These are phyloP conservation scores for Echria macrotheca DNA, from an alignment of 495 filamentous ascomycete genomes.

Conservation along the genomic window DNA sequence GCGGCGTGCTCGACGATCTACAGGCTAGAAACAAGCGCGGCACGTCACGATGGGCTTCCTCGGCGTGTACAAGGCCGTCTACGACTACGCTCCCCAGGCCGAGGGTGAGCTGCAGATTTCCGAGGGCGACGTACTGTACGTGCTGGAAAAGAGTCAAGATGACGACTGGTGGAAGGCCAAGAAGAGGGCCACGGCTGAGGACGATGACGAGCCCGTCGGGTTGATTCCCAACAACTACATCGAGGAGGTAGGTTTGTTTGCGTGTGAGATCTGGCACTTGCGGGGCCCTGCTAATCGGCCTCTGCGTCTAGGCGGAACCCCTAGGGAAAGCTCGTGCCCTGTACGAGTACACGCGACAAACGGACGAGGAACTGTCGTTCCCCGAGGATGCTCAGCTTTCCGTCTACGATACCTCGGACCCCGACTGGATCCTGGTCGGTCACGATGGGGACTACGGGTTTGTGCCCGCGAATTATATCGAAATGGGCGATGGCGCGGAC, in stretches of 20 bases:
- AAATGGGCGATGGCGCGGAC: constrained; percentile 42
- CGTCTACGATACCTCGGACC: constrained; percentile 87
- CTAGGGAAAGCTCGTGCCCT: constrained; percentile 71
- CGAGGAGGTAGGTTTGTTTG: constrained; percentile 81
- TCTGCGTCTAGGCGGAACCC: constrained; percentile 71
- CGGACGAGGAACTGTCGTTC: constrained; percentile 96
- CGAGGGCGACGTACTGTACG: constrained; percentile 87
- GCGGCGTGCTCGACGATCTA: constrained; percentile 3
- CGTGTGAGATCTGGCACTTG: too few relatives aligned
- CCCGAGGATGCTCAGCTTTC: constrained; percentile 77
- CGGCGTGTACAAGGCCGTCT: constrained; percentile 85
- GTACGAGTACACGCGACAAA: constrained; percentile 95
- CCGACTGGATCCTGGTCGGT: constrained; percentile 94
- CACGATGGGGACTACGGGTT: constrained; percentile 85
- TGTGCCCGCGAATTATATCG: constrained; percentile 96
- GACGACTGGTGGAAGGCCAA: constrained; percentile 99
- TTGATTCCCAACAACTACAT: constrained; percentile 95
- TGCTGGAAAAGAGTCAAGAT: constrained; percentile 82
- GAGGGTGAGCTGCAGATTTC: constrained; percentile 80
- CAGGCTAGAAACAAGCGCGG: not conserved
- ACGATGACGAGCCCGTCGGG: constrained; percentile 91
- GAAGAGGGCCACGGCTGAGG: constrained; percentile 86
- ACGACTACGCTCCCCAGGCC: constrained; percentile 87
- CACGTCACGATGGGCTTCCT: constrained; percentile 60
- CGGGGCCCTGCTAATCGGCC: too few relatives aligned